Conservation (phyloP, 805 yeast genomes). For the Jamesozyma spencerorum region DNA sequence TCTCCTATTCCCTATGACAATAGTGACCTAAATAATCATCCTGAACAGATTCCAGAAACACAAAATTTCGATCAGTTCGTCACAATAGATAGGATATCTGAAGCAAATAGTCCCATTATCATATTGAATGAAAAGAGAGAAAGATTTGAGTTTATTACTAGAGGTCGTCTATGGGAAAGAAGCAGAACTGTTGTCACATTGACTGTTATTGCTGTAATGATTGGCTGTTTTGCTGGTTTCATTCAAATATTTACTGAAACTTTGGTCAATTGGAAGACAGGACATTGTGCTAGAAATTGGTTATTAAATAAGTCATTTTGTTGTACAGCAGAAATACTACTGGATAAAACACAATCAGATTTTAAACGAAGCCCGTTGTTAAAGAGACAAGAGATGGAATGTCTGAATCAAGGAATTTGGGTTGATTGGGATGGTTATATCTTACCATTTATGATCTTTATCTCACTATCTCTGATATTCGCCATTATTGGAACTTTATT, state of each 20-base stretch:
- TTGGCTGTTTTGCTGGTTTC: conserved; percentile 78
- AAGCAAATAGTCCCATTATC: conserved; percentile 45
- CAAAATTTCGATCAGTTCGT: conserved; percentile 46
- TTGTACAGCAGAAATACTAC: conserved; percentile 34
- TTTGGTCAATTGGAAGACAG: conserved; percentile 69
- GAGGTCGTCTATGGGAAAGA: conserved; percentile 19
- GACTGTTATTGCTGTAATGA: conserved; percentile 61
- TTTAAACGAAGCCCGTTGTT: conserved; percentile 12
- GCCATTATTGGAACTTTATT: conserved; percentile 57
- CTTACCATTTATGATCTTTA: conserved; percentile 47
- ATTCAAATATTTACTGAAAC: conserved; percentile 79
- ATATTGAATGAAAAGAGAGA: conserved; percentile 3
- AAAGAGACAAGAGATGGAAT: conserved; percentile 33
- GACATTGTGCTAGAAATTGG: conserved; percentile 64
- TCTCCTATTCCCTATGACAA: neutral
- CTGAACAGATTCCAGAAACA: conserved; percentile 18
- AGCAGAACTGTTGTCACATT: conserved; percentile 55
- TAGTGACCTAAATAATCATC: neutral
- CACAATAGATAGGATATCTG: conserved; percentile 60
- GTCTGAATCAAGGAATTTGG: conserved; percentile 53
- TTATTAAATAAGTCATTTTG: conserved; percentile 70
- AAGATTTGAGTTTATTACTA: conserved; percentile 8
- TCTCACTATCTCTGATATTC: conserved; percentile 49
- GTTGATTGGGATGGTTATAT: conserved; percentile 44
- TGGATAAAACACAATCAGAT: conserved; percentile 36